phyloP scores from a whole-genome alignment of 164 flowering plant species.

The Macadamia integrifolia region DNA sequence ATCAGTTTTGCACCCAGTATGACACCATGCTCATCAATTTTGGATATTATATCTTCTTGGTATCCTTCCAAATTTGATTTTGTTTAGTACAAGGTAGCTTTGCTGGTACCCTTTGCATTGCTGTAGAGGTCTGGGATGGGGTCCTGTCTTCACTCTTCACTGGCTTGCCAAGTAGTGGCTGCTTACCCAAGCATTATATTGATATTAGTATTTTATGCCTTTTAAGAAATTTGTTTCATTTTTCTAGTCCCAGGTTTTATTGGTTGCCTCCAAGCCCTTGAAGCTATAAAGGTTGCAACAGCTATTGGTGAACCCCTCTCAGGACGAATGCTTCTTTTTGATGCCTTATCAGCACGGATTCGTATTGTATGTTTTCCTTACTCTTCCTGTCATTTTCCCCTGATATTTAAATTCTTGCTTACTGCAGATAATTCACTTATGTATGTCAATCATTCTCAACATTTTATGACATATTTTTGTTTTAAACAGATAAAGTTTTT shows the following conservation, averaged over 20 bases:
- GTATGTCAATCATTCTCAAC: neutral
- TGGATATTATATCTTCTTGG: too few species aligned
- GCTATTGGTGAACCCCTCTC: conserved; percentile 86
- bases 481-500: neutral
- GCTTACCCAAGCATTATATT: too few species aligned
- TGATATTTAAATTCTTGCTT: neutral
- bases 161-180: too few species aligned
- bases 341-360: conserved; percentile 75
- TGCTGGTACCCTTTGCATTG: too few species aligned
- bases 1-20: too few species aligned
- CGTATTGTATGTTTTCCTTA: conserved; percentile 54
- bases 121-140: too few species aligned
- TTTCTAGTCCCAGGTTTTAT: conserved; percentile 87
- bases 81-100: too few species aligned
- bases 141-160: too few species aligned
- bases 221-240: neutral
- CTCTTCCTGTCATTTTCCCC: neutral
- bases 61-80: too few species aligned
- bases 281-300: conserved; percentile 88
- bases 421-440: neutral
- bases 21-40: too few species aligned
- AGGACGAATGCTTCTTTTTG: conserved; percentile 87
- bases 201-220: too few species aligned
- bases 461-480: too few species aligned
- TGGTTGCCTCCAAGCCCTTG: conserved; percentile 96